A percentile compares a stretch with the other conserved stretches of the same genome.
Conservation (phyloP, 345 rosid genomes). For the Trapa bicornis region DNA sequence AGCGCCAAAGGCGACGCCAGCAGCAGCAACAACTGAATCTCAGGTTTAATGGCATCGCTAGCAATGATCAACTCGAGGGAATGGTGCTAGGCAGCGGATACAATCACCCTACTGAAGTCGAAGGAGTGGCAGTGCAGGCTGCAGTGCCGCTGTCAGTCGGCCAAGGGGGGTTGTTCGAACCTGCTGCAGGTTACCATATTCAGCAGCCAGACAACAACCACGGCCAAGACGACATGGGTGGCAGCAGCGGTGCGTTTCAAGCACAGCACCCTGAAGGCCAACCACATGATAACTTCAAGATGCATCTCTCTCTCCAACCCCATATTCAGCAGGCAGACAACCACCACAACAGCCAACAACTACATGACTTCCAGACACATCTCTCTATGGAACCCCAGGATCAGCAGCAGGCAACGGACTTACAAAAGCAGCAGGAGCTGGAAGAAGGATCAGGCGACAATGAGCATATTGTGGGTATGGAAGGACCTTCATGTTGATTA, state of each 20-base stretch:
- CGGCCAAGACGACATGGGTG: background rate
- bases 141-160: conserved; percentile 41
- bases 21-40: conserved; percentile 26
- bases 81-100: conserved; percentile 11
- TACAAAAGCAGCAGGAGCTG: conserved; percentile 31
- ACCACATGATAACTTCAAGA: background rate
- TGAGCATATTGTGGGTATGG: conserved; percentile 21
- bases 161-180: conserved; percentile 34
- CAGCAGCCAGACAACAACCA: conserved; percentile 12
- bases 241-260: background rate
- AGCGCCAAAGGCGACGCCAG: conserved; percentile 16
- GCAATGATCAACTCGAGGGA: conserved; percentile 12
- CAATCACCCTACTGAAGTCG: background rate
- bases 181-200: conserved; percentile 28
- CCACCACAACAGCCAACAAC: background rate
- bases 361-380: conserved; percentile 12
- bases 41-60: conserved; percentile 20
- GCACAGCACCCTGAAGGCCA: conserved; percentile 16
- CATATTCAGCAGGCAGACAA: conserved; percentile 8
- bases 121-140: background rate
- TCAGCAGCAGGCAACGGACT: conserved; percentile 19
- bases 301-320: conserved; percentile 45
- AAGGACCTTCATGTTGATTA: conserved; percentile 30
- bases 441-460: conserved; percentile 31
- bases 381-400: conserved; percentile 42